Evolutionary conservation across 208 protist species (phyloP).

Genomic region (Trypanosomatidae sp.): DNA sequence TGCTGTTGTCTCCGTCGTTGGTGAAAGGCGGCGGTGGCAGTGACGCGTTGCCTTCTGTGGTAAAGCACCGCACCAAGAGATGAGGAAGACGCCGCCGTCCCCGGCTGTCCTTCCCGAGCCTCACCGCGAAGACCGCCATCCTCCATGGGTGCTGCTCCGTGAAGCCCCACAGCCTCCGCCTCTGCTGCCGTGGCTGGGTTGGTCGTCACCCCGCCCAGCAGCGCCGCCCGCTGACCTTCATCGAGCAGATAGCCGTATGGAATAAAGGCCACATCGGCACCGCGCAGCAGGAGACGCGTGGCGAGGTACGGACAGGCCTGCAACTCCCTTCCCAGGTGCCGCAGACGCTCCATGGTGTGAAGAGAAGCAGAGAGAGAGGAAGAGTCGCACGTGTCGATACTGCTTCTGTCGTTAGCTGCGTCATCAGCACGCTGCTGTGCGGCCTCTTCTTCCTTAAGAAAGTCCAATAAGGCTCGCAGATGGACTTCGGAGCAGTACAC

Average conservation of each 20-base stretch:
- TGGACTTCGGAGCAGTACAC: slow-evolving; percentile 34
- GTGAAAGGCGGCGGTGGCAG: slow-evolving; percentile 11
- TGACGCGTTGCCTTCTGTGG: slow-evolving; percentile 22
- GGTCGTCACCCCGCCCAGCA: slow-evolving; percentile 67
- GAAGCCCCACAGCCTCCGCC: slow-evolving; percentile 20
- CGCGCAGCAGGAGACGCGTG: slow-evolving; percentile 63
- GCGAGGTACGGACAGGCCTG: slow-evolving; percentile 82
- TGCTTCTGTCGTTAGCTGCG: background rate
- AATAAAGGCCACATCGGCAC: slow-evolving; percentile 77
- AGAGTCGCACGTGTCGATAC: background rate
- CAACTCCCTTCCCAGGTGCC: slow-evolving; percentile 45
- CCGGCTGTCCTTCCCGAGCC: background rate
- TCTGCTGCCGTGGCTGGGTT: slow-evolving; percentile 48
- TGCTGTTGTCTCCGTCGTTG: slow-evolving; percentile 2
- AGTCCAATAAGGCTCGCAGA: slow-evolving; percentile 27
- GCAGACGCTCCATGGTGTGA: slow-evolving; percentile 57
- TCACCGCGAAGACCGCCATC: background rate
- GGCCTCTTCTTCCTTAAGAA: slow-evolving; percentile 12
- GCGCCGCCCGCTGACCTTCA: slow-evolving; percentile 48
- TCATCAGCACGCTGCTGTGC: slow-evolving; percentile 16
- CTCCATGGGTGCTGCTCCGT: background rate
- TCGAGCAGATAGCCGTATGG: slow-evolving; percentile 84
- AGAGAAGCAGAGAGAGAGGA: background rate
- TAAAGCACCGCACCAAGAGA: slow-evolving; percentile 28
- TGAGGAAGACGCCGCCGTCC: background rate